Conservation (phyloP, 2,329 filamentous ascomycete species). For the Calcarisporium arbuscula region DNA sequence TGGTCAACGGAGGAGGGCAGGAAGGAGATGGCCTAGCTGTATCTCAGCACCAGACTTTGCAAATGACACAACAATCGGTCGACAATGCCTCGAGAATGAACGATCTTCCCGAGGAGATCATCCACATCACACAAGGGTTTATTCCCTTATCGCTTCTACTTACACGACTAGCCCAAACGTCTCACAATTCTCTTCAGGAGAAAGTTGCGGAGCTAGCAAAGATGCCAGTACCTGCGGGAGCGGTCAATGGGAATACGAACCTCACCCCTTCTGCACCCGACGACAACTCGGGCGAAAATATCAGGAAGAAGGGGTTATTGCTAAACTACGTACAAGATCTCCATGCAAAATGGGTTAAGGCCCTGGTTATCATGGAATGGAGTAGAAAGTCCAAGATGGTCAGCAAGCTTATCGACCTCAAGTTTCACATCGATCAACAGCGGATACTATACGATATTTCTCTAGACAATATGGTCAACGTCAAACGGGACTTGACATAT, state of each 20-base stretch:
- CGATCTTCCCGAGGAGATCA: conserved; percentile 54
- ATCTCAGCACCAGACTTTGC: conserved; percentile 12
- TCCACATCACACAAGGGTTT: conserved; percentile 70
- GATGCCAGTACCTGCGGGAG: conserved; percentile 49
- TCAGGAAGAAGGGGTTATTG: conserved; percentile 68
- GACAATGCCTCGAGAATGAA: conserved; percentile 39
- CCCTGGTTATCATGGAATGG: conserved; percentile 87
- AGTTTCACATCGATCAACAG: conserved; percentile 63
- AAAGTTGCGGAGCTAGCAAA: conserved; percentile 64
- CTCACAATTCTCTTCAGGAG: conserved; percentile 70
- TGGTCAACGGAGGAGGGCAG: conserved; percentile 22
- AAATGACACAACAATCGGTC: conserved; percentile 11
- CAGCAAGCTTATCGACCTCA: conserved; percentile 82
- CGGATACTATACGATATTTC: conserved; percentile 53
- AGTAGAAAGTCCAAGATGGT: conserved; percentile 72
- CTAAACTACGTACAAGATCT: conserved; percentile 73
- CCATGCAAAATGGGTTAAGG: conserved; percentile 86
- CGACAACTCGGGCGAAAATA: conserved; percentile 57
- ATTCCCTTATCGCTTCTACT: conserved; percentile 70
- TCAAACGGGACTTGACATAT: conserved; percentile 65
- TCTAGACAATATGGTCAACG: conserved; percentile 58
- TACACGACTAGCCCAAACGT: conserved; percentile 72
- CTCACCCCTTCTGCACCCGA: conserved; percentile 30
- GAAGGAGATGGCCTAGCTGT: conserved; percentile 12
- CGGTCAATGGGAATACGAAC: conserved; percentile 44